Evolutionary conservation across 2,329 filamentous ascomycete genomes (phyloP).

Genomic region (Fusarium sp.): DNA sequence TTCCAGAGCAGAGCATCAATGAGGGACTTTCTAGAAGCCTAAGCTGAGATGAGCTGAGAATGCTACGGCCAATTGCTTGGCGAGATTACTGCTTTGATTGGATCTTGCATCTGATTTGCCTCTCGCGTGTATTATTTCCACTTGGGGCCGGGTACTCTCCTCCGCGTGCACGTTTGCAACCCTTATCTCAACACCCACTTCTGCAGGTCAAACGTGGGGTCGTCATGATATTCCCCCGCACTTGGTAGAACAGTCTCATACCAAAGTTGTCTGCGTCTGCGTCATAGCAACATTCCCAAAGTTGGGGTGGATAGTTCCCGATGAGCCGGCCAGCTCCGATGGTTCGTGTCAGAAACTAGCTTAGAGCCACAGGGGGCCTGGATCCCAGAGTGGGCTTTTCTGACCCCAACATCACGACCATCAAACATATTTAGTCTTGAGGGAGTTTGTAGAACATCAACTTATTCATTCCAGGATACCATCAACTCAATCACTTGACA

Average conservation of each 20-base stretch:
- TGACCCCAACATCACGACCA: background rate
- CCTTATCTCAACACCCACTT: constrained; percentile 11
- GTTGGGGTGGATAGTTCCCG: constrained; percentile 5
- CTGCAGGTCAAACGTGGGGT: constrained; percentile 8
- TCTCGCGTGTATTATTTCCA: too few species aligned
- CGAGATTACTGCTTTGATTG: too few species aligned
- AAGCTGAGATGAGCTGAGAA: too few species aligned
- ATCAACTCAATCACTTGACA: background rate
- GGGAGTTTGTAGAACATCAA: background rate
- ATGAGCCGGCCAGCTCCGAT: constrained; percentile 1
- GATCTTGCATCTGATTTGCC: too few species aligned
- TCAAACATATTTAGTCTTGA: background rate
- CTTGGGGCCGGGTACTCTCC: too few species aligned
- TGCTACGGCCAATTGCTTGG: too few species aligned
- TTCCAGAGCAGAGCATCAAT: too few species aligned
- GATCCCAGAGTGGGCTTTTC: constrained; percentile 1
- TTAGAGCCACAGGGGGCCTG: background rate
- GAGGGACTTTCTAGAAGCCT: too few species aligned
- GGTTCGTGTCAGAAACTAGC: constrained; percentile 43
- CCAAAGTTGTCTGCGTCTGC: constrained; percentile 1
- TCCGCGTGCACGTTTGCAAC: too few species aligned
- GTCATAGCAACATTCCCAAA: constrained; percentile 6
- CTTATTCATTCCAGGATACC: background rate
- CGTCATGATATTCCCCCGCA: background rate
- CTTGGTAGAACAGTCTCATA: background rate